Base-by-base conservation (phyloP, 2,329 filamentous ascomycete genomes). In the Xenosphaeropsis pyriputrescens region DNA sequence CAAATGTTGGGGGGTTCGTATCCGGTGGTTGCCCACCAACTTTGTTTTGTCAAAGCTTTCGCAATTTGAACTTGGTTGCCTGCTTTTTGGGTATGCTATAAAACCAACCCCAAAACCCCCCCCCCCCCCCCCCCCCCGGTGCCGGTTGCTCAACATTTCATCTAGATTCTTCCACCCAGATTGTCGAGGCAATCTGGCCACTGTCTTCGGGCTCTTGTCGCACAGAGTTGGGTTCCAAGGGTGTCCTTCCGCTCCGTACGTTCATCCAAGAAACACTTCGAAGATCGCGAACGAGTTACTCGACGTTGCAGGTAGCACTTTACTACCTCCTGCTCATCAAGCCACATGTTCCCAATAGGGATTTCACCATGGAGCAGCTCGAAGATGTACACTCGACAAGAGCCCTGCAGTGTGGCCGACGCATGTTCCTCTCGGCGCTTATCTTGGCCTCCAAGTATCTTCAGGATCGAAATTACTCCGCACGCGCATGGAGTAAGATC, bases 241-340 rank as follows among this genome's bases (percentile, higher is more conserved):
- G 81, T 37, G 83, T 95, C 43, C 66, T 98, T 47, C 88, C 89
- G 42, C 69, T 98, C 51, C 83, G 88, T 48, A 93, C 82, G 38
- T 98, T 96, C 57, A 96, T 98, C 51, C 88, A 96, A 61, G 91
- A 96, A 68, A 96, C 91, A 15, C 69, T 98, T 47, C 83, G 88
- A 50, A 78, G 91, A 51, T 98, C 91, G 43, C 79, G 89, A 52
- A 94, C 91, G 32, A 95, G 88, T 64, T 98, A 95, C 64, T 96
- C 89, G 41, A 98, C 91, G 19, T 67, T 98, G 39, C 91, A 96
- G 62, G 91, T 98, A 43, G 89, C 91, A 18, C 68, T 98, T 44
- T 98, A 95, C 60, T 98, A 98, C 57, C 65, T 98, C 53, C 79
- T 98, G 53, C 71, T 96, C 50, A 88, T 98, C 59, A 93, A 93